phyloP scores from a whole-genome alignment of 352 stramenopile genomes.

The Pythium volutum region DNA sequence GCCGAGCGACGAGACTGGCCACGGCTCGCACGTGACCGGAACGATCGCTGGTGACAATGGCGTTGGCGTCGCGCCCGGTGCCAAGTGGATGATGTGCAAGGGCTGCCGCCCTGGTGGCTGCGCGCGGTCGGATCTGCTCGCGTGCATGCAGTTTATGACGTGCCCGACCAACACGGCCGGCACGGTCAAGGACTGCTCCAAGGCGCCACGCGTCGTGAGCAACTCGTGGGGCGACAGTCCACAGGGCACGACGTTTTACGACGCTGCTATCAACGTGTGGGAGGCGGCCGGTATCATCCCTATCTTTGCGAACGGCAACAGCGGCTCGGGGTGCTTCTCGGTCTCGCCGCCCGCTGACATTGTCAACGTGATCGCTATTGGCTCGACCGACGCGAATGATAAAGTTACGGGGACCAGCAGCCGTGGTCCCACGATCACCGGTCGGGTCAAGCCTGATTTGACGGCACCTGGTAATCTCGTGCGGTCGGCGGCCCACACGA shows the following conservation, averaged over 20 bases:
- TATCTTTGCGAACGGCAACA: slow-evolving; percentile 25
- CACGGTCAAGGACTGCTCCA: slow-evolving; percentile 10
- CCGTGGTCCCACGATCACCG: slow-evolving; percentile 11
- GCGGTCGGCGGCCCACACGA: slow-evolving; percentile 6
- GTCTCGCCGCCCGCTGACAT: slow-evolving; percentile 12
- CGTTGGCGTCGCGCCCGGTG: slow-evolving; percentile 36
- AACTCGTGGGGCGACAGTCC: slow-evolving; percentile 24
- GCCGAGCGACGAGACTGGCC: slow-evolving; percentile 26
- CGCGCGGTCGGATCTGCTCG: slow-evolving; percentile 19
- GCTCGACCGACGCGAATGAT: slow-evolving; percentile 14
- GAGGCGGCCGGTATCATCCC: slow-evolving; percentile 26
- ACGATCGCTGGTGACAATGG: slow-evolving; percentile 31
- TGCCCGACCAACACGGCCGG: slow-evolving; percentile 22
- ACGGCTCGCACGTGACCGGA: slow-evolving; percentile 25
- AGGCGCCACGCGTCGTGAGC: slow-evolving; percentile 24
- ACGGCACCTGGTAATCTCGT: slow-evolving; percentile 15
- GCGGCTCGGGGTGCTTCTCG: slow-evolving; percentile 7
- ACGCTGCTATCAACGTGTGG: slow-evolving; percentile 17
- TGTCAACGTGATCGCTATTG: slow-evolving; percentile 25
- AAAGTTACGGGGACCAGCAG: background rate
- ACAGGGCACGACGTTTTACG: slow-evolving; percentile 5
- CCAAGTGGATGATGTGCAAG: slow-evolving; percentile 35
- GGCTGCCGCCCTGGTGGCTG: slow-evolving; percentile 10
- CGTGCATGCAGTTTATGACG: slow-evolving; percentile 29
- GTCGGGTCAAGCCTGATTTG: slow-evolving; percentile 27